Evolutionary conservation across 495 filamentous ascomycete genomes (phyloP).

Genomic region (Trichoderma orchidacearum): DNA sequence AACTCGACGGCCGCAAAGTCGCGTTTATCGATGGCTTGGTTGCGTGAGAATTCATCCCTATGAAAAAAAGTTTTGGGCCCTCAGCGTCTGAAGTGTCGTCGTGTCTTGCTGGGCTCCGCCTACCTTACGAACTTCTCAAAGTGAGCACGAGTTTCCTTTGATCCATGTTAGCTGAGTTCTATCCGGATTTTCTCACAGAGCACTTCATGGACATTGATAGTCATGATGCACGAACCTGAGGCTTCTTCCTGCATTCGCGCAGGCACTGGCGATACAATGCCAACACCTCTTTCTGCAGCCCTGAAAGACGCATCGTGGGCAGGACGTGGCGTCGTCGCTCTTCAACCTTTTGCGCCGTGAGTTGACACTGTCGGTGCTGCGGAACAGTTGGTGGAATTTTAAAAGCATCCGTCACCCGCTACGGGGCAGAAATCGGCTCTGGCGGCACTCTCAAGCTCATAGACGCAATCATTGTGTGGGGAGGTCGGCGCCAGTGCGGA

Average conservation of each 20-base stretch:
- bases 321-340: neutral
- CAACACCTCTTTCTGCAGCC: conserved; percentile 83
- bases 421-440: neutral
- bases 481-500: neutral
- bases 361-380: conserved; percentile 6
- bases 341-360: neutral
- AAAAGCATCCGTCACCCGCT: neutral
- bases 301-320: conserved; percentile 50
- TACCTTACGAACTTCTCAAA: conserved; percentile 28
- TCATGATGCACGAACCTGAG: conserved; percentile 46
- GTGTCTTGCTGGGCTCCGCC: neutral
- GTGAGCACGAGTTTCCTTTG: conserved; percentile 22
- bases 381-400: neutral
- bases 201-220: too few species aligned
- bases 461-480: too few species aligned
- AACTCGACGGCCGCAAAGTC: conserved; percentile 86
- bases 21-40: conserved; percentile 60
- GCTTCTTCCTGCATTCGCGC: conserved; percentile 68
- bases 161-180: conserved; percentile 8
- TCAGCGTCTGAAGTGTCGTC: too few species aligned
- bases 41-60: conserved; percentile 54
- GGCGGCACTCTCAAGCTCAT: neutral
- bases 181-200: too few species aligned
- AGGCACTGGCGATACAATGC: conserved; percentile 78
- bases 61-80: conserved; percentile 4